phyloP scores from a whole-genome alignment of 495 filamentous ascomycete species.

The Cercophora newfieldiana region DNA sequence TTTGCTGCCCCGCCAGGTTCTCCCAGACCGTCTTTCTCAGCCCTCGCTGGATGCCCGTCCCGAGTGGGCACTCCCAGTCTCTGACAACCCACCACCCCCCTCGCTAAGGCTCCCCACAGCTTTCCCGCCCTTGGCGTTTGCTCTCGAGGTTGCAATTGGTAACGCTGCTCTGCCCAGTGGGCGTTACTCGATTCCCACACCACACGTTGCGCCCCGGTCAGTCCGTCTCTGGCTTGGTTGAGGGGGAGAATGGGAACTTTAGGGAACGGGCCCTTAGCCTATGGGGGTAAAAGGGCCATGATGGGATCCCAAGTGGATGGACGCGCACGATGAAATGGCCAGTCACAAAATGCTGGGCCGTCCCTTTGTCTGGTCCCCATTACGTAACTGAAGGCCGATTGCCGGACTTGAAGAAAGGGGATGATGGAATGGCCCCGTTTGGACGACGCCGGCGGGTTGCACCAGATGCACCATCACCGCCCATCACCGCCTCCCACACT shows the following conservation, averaged over 20 bases:
- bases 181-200: conserved; percentile 3
- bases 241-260: conserved; percentile 9
- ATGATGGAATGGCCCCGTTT: background rate
- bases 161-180: conserved; percentile 5
- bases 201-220: conserved; percentile 1
- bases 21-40: background rate
- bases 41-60: background rate
- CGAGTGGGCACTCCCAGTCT: background rate
- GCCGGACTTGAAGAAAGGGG: background rate
- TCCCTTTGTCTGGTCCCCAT: background rate
- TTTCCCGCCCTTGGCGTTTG: conserved; percentile 17
- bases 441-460: background rate
- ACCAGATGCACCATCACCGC: background rate
- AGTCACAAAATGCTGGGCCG: conserved; percentile 2
- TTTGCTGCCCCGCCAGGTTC: background rate
- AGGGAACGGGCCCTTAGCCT: conserved; percentile 5
- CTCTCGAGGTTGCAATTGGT: conserved; percentile 13
- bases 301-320: background rate
- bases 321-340: background rate
- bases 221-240: background rate
- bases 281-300: conserved; percentile 9
- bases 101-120: conserved; percentile 19
- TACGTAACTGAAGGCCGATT: conserved; percentile 11
- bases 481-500: background rate
- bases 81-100: background rate